phyloP scores from a whole-genome alignment of 1,284 basidiomycete genomes.

The Testicularia cyperi region DNA sequence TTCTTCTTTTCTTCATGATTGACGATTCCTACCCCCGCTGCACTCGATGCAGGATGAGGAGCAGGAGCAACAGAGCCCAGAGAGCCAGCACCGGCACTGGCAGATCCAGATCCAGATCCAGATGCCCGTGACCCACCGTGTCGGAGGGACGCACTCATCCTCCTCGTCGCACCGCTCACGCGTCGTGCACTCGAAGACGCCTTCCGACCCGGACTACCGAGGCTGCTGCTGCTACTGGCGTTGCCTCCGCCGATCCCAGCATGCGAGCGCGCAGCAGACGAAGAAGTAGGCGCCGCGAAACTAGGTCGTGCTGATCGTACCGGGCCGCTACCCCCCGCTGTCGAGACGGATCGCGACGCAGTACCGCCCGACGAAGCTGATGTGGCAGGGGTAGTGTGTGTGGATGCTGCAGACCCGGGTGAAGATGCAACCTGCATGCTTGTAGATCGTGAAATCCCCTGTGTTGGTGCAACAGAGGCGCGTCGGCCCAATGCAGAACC shows the following conservation, averaged over 20 bases:
- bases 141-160: too few relatives aligned
- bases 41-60: background rate
- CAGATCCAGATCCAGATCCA: too few relatives aligned
- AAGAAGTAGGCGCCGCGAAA: constrained; percentile 29
- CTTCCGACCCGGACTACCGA: constrained; percentile 13
- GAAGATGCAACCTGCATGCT: constrained; percentile 12
- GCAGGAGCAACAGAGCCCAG: too few relatives aligned
- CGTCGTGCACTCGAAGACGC: constrained; percentile 1
- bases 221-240: too few relatives aligned
- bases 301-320: constrained; percentile 12
- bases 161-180: constrained; percentile 5
- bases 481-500: constrained; percentile 1
- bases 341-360: background rate
- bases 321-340: too few relatives aligned
- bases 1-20: constrained; percentile 70
- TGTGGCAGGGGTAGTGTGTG: background rate
- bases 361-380: background rate
- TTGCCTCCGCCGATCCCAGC: too few relatives aligned
- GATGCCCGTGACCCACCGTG: too few relatives aligned
- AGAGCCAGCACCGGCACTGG: too few relatives aligned
- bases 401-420: constrained; percentile 5
- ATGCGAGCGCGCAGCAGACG: constrained; percentile 21
- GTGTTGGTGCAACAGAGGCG: background rate
- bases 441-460: constrained; percentile 12
- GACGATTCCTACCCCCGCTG: too few relatives aligned